Evolutionary conservation across 169 alveolate species (phyloP).

Genomic region (Neospora caninum): DNA sequence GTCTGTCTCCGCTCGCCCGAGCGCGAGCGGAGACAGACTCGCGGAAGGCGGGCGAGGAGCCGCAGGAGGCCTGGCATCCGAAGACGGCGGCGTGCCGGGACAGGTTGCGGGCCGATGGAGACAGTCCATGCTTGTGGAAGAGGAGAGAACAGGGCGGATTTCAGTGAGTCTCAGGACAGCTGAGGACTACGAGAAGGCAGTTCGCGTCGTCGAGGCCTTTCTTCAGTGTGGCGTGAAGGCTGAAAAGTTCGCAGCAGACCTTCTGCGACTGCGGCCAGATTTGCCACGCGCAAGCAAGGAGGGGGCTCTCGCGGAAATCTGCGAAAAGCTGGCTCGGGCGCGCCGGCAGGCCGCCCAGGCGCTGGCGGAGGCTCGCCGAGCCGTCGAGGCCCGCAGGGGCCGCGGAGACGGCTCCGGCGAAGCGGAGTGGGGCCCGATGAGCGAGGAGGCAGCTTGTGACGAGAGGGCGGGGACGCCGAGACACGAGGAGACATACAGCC

Average conservation of each 20-base stretch:
- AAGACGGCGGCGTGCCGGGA: too few relatives aligned
- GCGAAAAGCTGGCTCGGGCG: not conserved
- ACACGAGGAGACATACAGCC: not conserved
- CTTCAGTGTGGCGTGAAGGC: not conserved
- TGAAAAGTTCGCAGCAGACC: not conserved
- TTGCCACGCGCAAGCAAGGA: not conserved
- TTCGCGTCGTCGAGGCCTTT: not conserved
- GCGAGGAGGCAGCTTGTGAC: not conserved
- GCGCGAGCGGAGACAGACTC: too few relatives aligned
- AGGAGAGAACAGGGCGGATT: too few relatives aligned
- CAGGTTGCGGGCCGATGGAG: too few relatives aligned
- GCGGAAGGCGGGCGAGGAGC: too few relatives aligned
- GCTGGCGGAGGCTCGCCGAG: not conserved
- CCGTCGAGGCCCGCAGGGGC: not conserved
- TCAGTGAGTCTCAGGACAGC: too few relatives aligned
- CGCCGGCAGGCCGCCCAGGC: constrained; percentile 1
- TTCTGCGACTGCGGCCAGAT: not conserved
- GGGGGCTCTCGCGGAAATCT: not conserved
- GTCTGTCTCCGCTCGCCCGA: too few relatives aligned
- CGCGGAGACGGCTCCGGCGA: not conserved
- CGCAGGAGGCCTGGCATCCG: too few relatives aligned
- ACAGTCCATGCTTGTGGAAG: too few relatives aligned
- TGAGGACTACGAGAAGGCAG: not conserved
- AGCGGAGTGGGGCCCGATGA: not conserved
- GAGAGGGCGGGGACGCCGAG: not conserved